Evolutionary conservation across 345 rosid species (phyloP).

Genomic region (Adansonia digitata): DNA sequence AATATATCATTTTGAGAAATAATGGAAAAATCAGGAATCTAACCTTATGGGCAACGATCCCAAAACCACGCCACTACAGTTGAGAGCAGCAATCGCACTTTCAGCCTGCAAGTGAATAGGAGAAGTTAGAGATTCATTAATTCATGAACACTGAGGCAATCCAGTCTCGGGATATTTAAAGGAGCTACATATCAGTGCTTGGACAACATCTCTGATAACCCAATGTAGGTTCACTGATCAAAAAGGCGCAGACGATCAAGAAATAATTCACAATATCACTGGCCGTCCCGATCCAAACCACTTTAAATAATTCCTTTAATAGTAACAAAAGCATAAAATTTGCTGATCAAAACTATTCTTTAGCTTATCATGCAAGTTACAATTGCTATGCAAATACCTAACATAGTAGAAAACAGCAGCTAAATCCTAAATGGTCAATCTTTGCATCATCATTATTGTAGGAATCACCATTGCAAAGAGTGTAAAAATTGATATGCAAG

Average conservation of each 20-base stretch:
- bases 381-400: neutral
- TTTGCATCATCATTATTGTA: neutral
- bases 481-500: neutral
- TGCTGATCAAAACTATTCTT: neutral
- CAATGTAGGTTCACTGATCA: neutral
- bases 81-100: constrained; percentile 93
- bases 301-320: neutral
- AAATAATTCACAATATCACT: neutral
- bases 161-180: neutral
- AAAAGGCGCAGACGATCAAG: neutral
- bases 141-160: neutral
- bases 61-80: constrained; percentile 91
- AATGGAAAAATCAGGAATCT: constrained; percentile 7
- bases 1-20: neutral
- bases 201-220: neutral
- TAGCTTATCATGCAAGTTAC: neutral
- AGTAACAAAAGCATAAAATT: neutral
- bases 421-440: neutral
- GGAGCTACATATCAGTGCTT: constrained; percentile 3
- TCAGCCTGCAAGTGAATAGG: constrained; percentile 56
- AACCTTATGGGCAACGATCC: constrained; percentile 91
- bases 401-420: neutral
- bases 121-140: constrained; percentile 1
- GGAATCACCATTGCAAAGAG: neutral
- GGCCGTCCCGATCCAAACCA: neutral